These are phyloP conservation scores for Thelonectria rubi DNA, from an alignment of 2,329 filamentous ascomycete genomes.

Conservation along the genomic window DNA sequence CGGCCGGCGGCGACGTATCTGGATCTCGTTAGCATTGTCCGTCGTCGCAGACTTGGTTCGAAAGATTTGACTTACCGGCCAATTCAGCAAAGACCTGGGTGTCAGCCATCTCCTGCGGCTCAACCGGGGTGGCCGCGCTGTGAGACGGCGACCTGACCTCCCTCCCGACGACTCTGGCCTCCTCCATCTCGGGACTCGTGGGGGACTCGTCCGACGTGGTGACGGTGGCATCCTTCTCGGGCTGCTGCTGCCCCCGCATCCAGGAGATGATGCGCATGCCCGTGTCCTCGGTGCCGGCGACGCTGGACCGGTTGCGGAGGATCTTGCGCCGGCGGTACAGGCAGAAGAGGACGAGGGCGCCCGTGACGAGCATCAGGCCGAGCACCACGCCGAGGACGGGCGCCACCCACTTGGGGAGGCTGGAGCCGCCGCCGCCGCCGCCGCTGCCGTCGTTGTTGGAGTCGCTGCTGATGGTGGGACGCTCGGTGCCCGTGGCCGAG, in stretches of 20 bases:
- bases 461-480: conserved; percentile 29
- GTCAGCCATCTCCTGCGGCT: conserved; percentile 52
- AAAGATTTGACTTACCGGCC: conserved; percentile 50
- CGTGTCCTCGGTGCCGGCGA: conserved; percentile 56
- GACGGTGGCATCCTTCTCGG: conserved; percentile 55
- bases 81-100: conserved; percentile 56
- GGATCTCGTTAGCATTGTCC: conserved; percentile 13
- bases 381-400: conserved; percentile 71
- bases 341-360: conserved; percentile 59
- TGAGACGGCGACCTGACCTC: conserved; percentile 16
- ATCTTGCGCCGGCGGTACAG: conserved; percentile 61
- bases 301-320: conserved; percentile 50
- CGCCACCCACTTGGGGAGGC: conserved; percentile 65
- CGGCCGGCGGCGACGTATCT: conserved; percentile 56
- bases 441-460: conserved; percentile 34
- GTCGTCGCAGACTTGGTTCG: background rate
- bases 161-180: conserved; percentile 33
- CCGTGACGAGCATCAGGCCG: conserved; percentile 64
- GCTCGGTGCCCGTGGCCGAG: conserved; percentile 38
- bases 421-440: conserved; percentile 44
- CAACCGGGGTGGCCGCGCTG: conserved; percentile 25
- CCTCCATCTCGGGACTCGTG: conserved; percentile 52
- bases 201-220: conserved; percentile 55
- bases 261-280: conserved; percentile 60
- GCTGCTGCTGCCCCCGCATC: conserved; percentile 57